Evolutionary conservation across 805 yeast genomes (phyloP), one percentile per base, ranked within the genome.

Genomic region (Zygosaccharomyces siamensis): DNA sequence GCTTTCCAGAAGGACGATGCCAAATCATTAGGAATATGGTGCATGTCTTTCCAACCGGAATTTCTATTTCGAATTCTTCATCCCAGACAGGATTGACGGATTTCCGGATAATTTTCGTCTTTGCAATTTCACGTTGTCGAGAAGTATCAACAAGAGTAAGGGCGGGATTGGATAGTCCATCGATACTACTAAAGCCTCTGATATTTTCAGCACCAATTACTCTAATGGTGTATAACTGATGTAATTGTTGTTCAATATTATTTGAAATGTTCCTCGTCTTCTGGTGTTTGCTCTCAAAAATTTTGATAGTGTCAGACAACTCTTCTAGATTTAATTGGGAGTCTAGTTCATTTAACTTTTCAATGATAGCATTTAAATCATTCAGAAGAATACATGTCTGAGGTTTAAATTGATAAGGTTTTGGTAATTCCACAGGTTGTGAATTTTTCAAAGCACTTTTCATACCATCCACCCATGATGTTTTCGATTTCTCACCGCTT

Each of bases 61-160:
- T 59, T 28, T 61, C 68, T 24, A 69, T 50, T 63, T 89, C 96
- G 62, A 89, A 87, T 48, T 85, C 86, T 69, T 90, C 96, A 58
- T 87, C 86, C 95, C 95, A 92, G 12, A 76, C 78, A 0, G 97
- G 97, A 57, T 81, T 80, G 30, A 77, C 68, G 4, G 82, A 78
- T 46, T 78, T 78, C 27, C 74, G 71, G 3, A 86, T 71, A 0
- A 83, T 76, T 56, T 86, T 73, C 0, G 98, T 90, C 51, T 79
- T 81, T 2, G 85, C 90, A 30, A 86, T 69, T 26, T 80, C 80
- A 45, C 70, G 73, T 33, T 78, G 72, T 2, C 73, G 73, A 33
- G 66, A 66, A 4, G 83, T 75, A 57, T 85, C 89, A 5, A 78
- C 72, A 12, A 88, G 59, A 0, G 87, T 78, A 1, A 84, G 82